Evolutionary conservation across 2,329 filamentous ascomycete species (phyloP), one percentile per base, ranked within the genome.

Genomic region (Proliferodiscus dingleyae): DNA sequence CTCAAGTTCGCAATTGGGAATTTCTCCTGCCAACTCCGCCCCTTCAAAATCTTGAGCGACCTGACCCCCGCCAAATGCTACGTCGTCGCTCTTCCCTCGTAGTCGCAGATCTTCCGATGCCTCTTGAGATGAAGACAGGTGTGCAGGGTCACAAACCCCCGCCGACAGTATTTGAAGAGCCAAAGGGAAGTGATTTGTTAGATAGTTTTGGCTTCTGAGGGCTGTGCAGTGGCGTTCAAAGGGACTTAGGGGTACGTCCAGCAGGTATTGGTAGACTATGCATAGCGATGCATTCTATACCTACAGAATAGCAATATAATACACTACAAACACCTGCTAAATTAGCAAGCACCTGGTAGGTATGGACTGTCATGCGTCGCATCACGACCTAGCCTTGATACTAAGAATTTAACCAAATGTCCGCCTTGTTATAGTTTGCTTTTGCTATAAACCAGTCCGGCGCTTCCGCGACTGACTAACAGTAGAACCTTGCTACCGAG

Each of bases 171-270:
- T 97, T 97, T 64, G 77, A 94, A 58, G 93, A 98, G 66, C 93
- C 93, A n/a, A 89, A 95, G 68, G 78, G 87, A 22, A 88, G 80
- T 63, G 91, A 88, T 48, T 68, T 98, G 61, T 72, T 97, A 58
- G 91, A 97, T 71, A 90, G 80, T 64, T 97, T 97, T 75, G 91
- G 91, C 1, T 93, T 97, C 63, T 97, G 66, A 23, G 38, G 11
- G 11, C 13, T 7, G 33, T 16, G 24, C 30, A 15, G 33, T 22
- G n/a, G n/a, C n/a, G n/a, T n/a, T n/a, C n/a, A n/a, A n/a, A n/a
- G n/a, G n/a, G n/a, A n/a, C n/a, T n/a, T n/a, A n/a, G n/a, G n/a
- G n/a, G n/a, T n/a, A n/a, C n/a, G n/a, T n/a, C n/a, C n/a, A n/a
- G n/a, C n/a, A n/a, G n/a, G n/a, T n/a, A n/a, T n/a, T n/a, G n/a